Conservation (phyloP, 2,329 filamentous ascomycete species). For the Colletotrichum aenigma region DNA sequence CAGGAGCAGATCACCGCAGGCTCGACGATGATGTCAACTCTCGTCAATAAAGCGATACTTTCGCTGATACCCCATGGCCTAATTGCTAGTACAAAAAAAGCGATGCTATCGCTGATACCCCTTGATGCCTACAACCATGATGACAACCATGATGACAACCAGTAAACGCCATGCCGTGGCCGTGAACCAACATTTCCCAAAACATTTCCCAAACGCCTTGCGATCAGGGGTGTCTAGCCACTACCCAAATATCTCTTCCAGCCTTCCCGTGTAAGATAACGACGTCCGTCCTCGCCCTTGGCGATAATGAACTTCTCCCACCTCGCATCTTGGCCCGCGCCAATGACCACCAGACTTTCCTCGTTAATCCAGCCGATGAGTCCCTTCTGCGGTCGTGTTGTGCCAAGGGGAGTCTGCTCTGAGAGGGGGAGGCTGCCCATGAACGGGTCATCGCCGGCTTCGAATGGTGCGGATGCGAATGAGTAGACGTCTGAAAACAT, state of each 20-base stretch:
- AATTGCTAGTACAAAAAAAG: background rate
- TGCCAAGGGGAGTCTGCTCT: conserved; percentile 52
- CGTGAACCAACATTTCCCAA: background rate
- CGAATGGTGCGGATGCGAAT: conserved; percentile 80
- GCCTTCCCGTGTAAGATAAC: conserved; percentile 71
- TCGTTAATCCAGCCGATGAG: conserved; percentile 85
- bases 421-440: conserved; percentile 47
- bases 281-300: conserved; percentile 70
- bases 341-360: conserved; percentile 74
- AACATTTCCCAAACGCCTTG: background rate
- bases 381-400: conserved; percentile 74
- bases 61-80: conserved; percentile 2
- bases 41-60: background rate
- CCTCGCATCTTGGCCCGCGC: conserved; percentile 77
- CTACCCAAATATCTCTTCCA: conserved; percentile 79
- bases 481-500: conserved; percentile 91
- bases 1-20: conserved; percentile 21
- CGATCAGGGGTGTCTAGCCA: conserved; percentile 26
- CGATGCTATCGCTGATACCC: background rate
- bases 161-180: background rate
- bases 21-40: background rate
- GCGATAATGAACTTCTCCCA: conserved; percentile 87
- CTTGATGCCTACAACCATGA: background rate
- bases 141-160: background rate
- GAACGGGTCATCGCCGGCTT: conserved; percentile 76